phyloP scores from a whole-genome alignment of 805 yeast species.

The Saccharomycopsis sp. region DNA sequence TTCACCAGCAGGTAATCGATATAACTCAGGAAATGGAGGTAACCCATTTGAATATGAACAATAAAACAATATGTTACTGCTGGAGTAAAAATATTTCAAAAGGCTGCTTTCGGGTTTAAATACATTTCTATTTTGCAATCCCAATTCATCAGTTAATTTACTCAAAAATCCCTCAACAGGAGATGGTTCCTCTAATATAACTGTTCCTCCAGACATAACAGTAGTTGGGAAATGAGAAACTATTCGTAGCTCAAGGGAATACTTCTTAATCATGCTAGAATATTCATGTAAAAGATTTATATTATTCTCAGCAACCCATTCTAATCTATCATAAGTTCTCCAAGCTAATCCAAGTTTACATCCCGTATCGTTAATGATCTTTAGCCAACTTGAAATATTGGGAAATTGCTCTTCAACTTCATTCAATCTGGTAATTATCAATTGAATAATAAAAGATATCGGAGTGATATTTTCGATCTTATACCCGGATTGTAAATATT shows the following conservation, averaged over 20 bases:
- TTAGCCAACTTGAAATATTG: slow-evolving; percentile 25
- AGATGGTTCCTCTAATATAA: slow-evolving; percentile 45
- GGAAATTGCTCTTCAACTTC: slow-evolving; percentile 15
- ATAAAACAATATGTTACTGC: slow-evolving; percentile 54
- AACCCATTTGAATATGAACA: slow-evolving; percentile 46
- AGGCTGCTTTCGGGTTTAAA: slow-evolving; percentile 33
- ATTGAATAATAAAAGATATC: slow-evolving; percentile 10
- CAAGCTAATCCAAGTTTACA: slow-evolving; percentile 47
- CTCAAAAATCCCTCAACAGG: slow-evolving; percentile 77
- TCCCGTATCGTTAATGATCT: slow-evolving; percentile 25
- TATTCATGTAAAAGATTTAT: slow-evolving; percentile 37
- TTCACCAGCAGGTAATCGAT: slow-evolving; percentile 22
- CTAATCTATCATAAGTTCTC: slow-evolving; percentile 67
- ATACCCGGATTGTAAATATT: slow-evolving; percentile 17
- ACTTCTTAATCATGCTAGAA: slow-evolving; percentile 38
- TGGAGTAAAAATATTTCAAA: slow-evolving; percentile 53
- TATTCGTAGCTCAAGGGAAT: slow-evolving; percentile 56
- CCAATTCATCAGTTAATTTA: slow-evolving; percentile 33
- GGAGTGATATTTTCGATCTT: slow-evolving; percentile 10
- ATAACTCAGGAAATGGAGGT: slow-evolving; percentile 49
- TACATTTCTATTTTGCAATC: slow-evolving; percentile 43
- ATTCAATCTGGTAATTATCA: slow-evolving; percentile 4
- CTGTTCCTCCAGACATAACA: slow-evolving; percentile 21
- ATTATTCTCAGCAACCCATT: slow-evolving; percentile 51
- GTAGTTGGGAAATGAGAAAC: slow-evolving; percentile 34